Conservation (phyloP, 306 rosid genomes). For the Abrus pulchellus region DNA sequence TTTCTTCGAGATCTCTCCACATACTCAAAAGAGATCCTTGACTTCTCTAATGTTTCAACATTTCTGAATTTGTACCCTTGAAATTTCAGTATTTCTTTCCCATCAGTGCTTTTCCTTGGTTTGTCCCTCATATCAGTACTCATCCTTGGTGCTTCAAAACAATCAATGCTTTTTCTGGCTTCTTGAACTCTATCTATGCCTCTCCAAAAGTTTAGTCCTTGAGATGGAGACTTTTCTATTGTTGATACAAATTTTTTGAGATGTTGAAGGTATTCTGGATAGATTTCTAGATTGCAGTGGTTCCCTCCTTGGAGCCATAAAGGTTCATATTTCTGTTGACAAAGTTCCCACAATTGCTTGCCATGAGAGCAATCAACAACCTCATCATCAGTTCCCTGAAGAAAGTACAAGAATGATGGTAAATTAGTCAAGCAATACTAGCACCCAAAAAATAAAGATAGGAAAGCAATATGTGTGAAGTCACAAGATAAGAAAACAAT, state of each 20-base stretch:
- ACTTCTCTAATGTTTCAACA: conserved; percentile 69
- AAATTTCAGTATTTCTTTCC: conserved; percentile 63
- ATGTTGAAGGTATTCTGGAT: conserved; percentile 79
- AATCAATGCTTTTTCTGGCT: conserved; percentile 68
- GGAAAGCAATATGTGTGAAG: conserved; percentile 8
- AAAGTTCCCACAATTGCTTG: conserved; percentile 83
- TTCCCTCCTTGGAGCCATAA: conserved; percentile 92
- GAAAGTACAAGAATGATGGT: background rate
- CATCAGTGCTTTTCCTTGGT: conserved; percentile 77
- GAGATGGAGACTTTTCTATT: conserved; percentile 67
- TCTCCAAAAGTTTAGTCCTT: conserved; percentile 68
- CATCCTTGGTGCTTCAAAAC: conserved; percentile 74
- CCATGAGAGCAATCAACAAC: conserved; percentile 95
- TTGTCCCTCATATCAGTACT: conserved; percentile 81
- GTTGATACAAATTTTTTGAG: conserved; percentile 74
- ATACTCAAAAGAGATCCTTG: conserved; percentile 65
- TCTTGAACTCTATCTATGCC: conserved; percentile 68
- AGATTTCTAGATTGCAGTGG: conserved; percentile 87
- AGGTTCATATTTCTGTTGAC: conserved; percentile 92
- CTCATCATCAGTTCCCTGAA: conserved; percentile 86
- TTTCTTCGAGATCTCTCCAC: conserved; percentile 80
- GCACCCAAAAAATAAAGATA: background rate
- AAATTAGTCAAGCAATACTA: conserved; percentile 28
- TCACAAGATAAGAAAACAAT: conserved; percentile 5
- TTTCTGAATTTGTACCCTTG: conserved; percentile 66